Percentiles rank a stretch among this genome's conserved stretches.
phyloP scores from a whole-genome alignment of 768 basidiomycete genomes.

The Leccinum imitatum region DNA sequence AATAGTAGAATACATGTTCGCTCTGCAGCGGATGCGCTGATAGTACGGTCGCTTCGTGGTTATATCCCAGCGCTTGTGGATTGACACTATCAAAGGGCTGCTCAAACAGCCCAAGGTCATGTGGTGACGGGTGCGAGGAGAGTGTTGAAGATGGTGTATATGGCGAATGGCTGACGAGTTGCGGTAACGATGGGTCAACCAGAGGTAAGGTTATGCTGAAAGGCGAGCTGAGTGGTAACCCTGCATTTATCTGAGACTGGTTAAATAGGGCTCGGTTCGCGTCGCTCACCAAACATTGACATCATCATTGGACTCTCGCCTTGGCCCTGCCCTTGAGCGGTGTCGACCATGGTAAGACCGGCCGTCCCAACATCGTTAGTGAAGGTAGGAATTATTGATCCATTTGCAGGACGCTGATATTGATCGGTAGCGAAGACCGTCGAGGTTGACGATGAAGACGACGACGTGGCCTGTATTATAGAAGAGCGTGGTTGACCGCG shows the following conservation, averaged over 20 bases:
- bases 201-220: slow-evolving; percentile 27
- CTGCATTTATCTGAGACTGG: slow-evolving; percentile 19
- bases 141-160: slow-evolving; percentile 36
- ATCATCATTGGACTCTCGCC: slow-evolving; percentile 28
- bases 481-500: slow-evolving; percentile 76
- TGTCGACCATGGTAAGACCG: slow-evolving; percentile 24
- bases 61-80: slow-evolving; percentile 31
- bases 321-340: slow-evolving; percentile 13
- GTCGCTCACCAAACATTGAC: slow-evolving; percentile 30
- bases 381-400: slow-evolving; percentile 21
- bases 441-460: slow-evolving; percentile 26
- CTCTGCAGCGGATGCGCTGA: slow-evolving; percentile 47
- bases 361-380: slow-evolving; percentile 23
- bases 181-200: slow-evolving; percentile 31
- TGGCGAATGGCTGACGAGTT: slow-evolving; percentile 30
- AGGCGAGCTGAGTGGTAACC: slow-evolving; percentile 32
- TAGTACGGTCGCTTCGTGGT: slow-evolving; percentile 23
- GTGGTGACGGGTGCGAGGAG: slow-evolving; percentile 29
- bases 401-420: slow-evolving; percentile 24
- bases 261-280: background rate
- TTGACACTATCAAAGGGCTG: slow-evolving; percentile 36
- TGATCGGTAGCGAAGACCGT: slow-evolving; percentile 36
- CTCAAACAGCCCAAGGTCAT: slow-evolving; percentile 34
- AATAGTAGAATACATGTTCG: slow-evolving; percentile 71
- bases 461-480: slow-evolving; percentile 38